These are phyloP conservation scores for Hypomyces perniciosus DNA, from an alignment of 2,329 filamentous ascomycete species.

Conservation along the genomic window DNA sequence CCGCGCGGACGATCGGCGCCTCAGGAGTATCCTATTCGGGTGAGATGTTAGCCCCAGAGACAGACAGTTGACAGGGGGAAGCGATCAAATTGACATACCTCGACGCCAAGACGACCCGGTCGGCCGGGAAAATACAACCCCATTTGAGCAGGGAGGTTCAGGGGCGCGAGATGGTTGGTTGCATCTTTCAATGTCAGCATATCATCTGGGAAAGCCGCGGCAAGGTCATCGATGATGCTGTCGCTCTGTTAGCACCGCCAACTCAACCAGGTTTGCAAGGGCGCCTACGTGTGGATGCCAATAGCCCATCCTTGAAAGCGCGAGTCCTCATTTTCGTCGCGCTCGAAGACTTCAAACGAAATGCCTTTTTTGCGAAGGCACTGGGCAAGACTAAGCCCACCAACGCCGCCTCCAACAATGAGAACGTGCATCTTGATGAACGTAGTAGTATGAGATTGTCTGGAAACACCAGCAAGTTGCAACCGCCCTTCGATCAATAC, in stretches of 20 bases:
- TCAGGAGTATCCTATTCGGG: slow-evolving; percentile 1
- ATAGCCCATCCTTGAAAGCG: slow-evolving; percentile 26
- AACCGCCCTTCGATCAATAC: too few relatives aligned
- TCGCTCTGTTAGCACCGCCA: neutral
- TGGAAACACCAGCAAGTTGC: too few relatives aligned
- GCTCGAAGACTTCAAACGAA: slow-evolving; percentile 33
- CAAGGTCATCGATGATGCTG: slow-evolving; percentile 16
- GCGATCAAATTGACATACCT: neutral
- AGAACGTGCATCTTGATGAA: slow-evolving; percentile 23
- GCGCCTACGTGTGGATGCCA: slow-evolving; percentile 22
- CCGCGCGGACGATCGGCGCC: slow-evolving; percentile 24
- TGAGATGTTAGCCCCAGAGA: neutral
- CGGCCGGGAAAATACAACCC: too few relatives aligned
- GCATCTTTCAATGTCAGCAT: slow-evolving; percentile 12
- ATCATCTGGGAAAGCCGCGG: slow-evolving; percentile 8
- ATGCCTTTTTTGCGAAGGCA: slow-evolving; percentile 28
- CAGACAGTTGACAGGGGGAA: too few relatives aligned
- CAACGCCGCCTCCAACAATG: slow-evolving; percentile 37
- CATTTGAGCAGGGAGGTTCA: too few relatives aligned
- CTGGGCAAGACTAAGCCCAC: slow-evolving; percentile 37
- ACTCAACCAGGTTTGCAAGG: neutral
- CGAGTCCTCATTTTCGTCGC: slow-evolving; percentile 22
- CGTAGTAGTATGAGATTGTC: too few relatives aligned
- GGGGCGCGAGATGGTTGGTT: slow-evolving; percentile 19
- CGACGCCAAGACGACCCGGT: too few relatives aligned